Evolutionary conservation across 192 early-diverging fungal genomes (phyloP).

Genomic region (Gamsiella multidivaricata): DNA sequence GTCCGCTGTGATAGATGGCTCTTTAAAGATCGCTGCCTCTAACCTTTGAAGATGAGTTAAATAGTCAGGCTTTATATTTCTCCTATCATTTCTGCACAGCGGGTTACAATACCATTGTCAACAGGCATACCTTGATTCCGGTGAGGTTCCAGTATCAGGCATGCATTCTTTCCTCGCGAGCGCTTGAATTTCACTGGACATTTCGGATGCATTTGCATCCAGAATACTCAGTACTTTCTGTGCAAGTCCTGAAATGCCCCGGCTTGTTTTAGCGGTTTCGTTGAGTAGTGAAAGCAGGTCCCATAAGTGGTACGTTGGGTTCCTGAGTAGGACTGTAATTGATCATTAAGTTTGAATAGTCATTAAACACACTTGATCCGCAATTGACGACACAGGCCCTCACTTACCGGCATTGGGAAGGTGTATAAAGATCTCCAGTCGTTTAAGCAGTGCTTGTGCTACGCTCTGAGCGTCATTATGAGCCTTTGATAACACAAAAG

Average conservation of each 20-base stretch:
- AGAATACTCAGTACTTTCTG: constrained; percentile 2
- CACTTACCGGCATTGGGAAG: constrained; percentile 35
- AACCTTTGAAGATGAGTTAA: background rate
- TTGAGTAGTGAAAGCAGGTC: constrained; percentile 18
- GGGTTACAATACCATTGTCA: no score
- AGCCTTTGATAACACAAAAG: constrained; percentile 21
- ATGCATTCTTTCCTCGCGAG: constrained; percentile 4
- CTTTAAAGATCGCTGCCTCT: constrained; percentile 6
- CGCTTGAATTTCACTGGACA: background rate
- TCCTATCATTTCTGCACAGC: no score
- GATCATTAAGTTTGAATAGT: background rate
- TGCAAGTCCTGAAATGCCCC: background rate
- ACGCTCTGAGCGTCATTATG: background rate
- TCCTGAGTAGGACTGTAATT: constrained; percentile 11
- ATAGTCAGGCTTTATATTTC: no score
- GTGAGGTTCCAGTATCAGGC: background rate
- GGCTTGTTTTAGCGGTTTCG: background rate
- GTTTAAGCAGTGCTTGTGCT: background rate
- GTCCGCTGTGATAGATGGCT: constrained; percentile 9
- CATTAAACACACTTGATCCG: background rate
- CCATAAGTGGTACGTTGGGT: constrained; percentile 30
- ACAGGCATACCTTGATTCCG: constrained; percentile 9
- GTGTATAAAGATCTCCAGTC: constrained; percentile 2
- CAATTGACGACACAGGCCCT: no score
- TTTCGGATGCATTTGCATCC: background rate